Base-by-base conservation (phyloP, 345 rosid species). In the Triadica sebifera region DNA sequence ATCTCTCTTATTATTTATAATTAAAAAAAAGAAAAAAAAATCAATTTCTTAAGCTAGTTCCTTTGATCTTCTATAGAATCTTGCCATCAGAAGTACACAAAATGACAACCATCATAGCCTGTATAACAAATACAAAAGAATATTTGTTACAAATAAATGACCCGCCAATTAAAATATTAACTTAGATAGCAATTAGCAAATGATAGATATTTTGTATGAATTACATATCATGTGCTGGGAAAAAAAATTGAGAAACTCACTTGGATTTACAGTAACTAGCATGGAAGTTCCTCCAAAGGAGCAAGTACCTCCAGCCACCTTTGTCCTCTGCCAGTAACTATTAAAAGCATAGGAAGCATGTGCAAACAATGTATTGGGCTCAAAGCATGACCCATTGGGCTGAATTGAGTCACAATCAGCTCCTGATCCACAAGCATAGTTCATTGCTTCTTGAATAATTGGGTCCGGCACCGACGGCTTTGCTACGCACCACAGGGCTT, bases 381-480 rank as follows among this genome's bases (percentile, higher is more conserved):
- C 74, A 75, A 89, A 95, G 75, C 99, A 91, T 6, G 87, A 51
- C 22, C 98, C 96, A 37, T 70, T 81, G 0, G 98, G 85, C 76
- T 80, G 90, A 71, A 95, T 87, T 0, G 92, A 87, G 22, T 83
- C 79, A 25, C 99, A 95, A 64, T 95, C 96, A 0, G 99, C 98
- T 9, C 96, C 98, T 0, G 97, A 87, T 37, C 83, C 97, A 74
- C 98, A 95, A 2, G 99, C 97, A 58, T 89, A 95, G 82, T 88
- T 95, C 98, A 95, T 89, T 0, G 99, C 98, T 81, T 95, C 99
- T 82, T 81, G 87, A 51, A 94, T 87, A 19, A 94, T 94, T 25
- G 99, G 98, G 51, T 91, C 97, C 5, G 99, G 99, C 65, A 94
- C 99, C 0, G 99, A 75, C 0, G 98, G 97, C 81, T 94, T 94